These are phyloP conservation scores for Talaromyces albobiverticillius DNA, from an alignment of 2,329 filamentous ascomycete genomes.

Conservation along the genomic window DNA sequence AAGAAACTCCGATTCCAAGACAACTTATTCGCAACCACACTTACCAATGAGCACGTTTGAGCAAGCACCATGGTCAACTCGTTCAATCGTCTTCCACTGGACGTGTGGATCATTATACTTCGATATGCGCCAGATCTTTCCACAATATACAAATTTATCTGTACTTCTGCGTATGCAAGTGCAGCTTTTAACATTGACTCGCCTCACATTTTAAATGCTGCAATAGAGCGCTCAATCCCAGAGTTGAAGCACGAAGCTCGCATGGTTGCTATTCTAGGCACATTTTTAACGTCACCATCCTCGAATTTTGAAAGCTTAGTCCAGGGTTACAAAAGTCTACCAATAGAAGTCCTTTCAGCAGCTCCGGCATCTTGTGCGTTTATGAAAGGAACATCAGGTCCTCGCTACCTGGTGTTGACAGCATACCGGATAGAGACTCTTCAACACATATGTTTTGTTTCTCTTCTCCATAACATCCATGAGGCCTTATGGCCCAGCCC, in stretches of 20 bases:
- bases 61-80: not conserved
- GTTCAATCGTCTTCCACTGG: not conserved
- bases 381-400: not conserved
- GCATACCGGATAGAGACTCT: conserved; percentile 8
- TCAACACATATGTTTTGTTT: conserved; percentile 3
- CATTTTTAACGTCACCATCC: not conserved
- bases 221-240: not conserved
- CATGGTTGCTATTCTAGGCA: not conserved
- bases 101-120: not conserved
- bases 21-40: not conserved
- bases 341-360: not conserved
- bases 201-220: not conserved
- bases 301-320: not conserved
- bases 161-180: not conserved
- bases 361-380: not conserved
- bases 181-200: not conserved
- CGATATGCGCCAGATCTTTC: not conserved
- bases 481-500: not conserved
- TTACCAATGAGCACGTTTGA: not conserved
- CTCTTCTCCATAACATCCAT: conserved; percentile 5
- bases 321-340: not conserved
- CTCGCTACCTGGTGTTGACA: not conserved
- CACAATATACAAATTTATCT: not conserved
- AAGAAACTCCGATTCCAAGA: not conserved
- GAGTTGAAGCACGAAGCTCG: not conserved